Conservation (phyloP, 176 grass and related monocot genomes). For the Panicum miliaceum region DNA sequence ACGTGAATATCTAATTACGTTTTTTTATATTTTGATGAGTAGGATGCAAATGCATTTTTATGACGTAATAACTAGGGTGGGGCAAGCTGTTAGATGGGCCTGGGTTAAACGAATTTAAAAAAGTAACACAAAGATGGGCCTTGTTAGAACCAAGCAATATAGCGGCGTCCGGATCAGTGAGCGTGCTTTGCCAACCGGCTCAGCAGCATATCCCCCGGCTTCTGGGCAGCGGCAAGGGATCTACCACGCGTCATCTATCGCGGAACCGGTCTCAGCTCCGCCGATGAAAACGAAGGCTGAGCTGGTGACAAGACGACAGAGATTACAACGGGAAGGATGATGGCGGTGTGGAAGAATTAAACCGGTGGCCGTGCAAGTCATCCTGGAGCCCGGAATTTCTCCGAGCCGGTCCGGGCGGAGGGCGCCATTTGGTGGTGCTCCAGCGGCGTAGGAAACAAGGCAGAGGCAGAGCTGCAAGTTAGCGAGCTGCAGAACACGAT, state of each 20-base stretch:
- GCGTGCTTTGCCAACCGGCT: neutral
- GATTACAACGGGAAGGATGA: neutral
- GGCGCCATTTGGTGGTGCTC: neutral
- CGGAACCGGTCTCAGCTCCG: conserved; percentile 14
- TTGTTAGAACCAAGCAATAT: neutral
- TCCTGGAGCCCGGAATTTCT: neutral
- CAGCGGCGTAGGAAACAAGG: conserved; percentile 6
- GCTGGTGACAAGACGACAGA: neutral
- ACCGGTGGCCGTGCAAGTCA: neutral
- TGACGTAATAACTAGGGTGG: no score
- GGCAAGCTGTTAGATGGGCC: no score
- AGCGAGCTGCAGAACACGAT: neutral
- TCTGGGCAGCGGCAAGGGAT: conserved; percentile 4
- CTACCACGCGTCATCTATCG: neutral
- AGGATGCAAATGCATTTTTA: no score
- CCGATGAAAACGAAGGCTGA: conserved; percentile 30
- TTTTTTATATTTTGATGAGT: no score
- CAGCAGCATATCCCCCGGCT: neutral
- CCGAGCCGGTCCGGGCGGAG: neutral
- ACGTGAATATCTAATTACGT: no score
- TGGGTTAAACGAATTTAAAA: no score
- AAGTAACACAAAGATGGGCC: no score
- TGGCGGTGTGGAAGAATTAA: neutral
- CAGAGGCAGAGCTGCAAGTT: neutral
- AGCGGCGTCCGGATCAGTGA: neutral